Evolutionary conservation across 2,329 filamentous ascomycete genomes (phyloP).

Genomic region (Harringtonia aguacate): DNA sequence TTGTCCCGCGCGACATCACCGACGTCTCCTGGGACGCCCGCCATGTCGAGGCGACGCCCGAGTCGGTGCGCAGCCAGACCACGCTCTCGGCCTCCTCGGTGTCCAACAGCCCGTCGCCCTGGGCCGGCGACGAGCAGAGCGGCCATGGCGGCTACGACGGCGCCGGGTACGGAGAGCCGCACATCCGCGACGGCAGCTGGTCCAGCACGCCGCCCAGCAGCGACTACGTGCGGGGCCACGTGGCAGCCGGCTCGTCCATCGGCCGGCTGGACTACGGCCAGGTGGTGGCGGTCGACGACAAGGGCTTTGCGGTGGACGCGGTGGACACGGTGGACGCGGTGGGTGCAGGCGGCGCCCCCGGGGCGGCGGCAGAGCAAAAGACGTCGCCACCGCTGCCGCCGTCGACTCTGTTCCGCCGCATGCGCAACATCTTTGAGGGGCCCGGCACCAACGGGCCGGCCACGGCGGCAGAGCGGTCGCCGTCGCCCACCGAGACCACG

Average conservation of each 20-base stretch:
- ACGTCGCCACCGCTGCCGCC: neutral
- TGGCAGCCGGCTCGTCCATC: conserved; percentile 5
- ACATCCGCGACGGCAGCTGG: conserved; percentile 22
- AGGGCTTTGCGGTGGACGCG: neutral
- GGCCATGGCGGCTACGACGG: neutral
- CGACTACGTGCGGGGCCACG: too few species aligned
- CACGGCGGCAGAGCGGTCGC: neutral
- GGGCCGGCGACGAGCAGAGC: neutral
- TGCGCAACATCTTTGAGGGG: conserved; percentile 30
- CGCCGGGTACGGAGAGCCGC: conserved; percentile 20
- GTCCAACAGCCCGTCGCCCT: conserved; percentile 11
- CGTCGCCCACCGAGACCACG: neutral
- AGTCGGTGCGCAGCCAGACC: conserved; percentile 23
- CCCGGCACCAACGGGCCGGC: too few species aligned
- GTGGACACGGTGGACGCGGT: too few species aligned
- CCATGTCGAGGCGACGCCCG: conserved; percentile 18
- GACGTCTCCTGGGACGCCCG: conserved; percentile 20
- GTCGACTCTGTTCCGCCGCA: conserved; percentile 24
- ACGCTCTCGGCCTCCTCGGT: conserved; percentile 22
- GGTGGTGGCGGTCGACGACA: conserved; percentile 3
- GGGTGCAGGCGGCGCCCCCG: too few species aligned
- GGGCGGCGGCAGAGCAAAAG: neutral
- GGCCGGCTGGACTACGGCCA: conserved; percentile 13
- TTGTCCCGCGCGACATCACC: conserved; percentile 20
- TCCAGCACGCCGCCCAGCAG: conserved; percentile 6